Evolutionary conservation across 305 asterid species (phyloP).

Genomic region (Solanum chacoense): DNA sequence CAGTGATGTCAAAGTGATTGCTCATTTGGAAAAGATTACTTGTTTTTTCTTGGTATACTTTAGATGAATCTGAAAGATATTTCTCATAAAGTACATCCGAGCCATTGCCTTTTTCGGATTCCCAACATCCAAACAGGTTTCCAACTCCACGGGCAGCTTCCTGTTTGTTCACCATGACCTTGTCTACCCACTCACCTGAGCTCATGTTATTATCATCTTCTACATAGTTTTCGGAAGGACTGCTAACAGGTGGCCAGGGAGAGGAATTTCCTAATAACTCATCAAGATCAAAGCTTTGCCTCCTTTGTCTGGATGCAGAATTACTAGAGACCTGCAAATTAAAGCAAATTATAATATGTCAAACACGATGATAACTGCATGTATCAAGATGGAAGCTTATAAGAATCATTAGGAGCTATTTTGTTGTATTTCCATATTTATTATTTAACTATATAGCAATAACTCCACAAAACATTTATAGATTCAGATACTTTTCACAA

Average conservation of each 20-base stretch:
- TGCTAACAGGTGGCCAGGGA: constrained; percentile 71
- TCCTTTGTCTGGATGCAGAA: constrained; percentile 42
- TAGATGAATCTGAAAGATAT: constrained; percentile 20
- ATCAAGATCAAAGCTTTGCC: constrained; percentile 61
- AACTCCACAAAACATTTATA: neutral
- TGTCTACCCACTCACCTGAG: constrained; percentile 91
- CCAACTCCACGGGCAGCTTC: constrained; percentile 30
- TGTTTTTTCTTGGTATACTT: constrained; percentile 14
- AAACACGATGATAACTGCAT: neutral
- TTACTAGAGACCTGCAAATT: constrained; percentile 35
- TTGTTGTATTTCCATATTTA: neutral
- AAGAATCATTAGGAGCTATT: neutral
- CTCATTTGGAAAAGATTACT: constrained; percentile 3
- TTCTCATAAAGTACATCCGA: constrained; percentile 18
- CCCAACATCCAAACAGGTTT: constrained; percentile 28
- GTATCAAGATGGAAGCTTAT: neutral
- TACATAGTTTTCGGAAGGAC: constrained; percentile 32
- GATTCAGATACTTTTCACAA: neutral
- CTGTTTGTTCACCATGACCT: constrained; percentile 94
- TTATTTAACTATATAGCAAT: neutral
- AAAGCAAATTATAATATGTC: neutral
- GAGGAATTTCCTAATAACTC: constrained; percentile 74
- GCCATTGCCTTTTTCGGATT: constrained; percentile 11
- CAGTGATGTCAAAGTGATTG: constrained; percentile 17
- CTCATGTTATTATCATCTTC: constrained; percentile 59